Base-by-base conservation (phyloP, 495 filamentous ascomycete species). In the Daldinia decipiens region DNA sequence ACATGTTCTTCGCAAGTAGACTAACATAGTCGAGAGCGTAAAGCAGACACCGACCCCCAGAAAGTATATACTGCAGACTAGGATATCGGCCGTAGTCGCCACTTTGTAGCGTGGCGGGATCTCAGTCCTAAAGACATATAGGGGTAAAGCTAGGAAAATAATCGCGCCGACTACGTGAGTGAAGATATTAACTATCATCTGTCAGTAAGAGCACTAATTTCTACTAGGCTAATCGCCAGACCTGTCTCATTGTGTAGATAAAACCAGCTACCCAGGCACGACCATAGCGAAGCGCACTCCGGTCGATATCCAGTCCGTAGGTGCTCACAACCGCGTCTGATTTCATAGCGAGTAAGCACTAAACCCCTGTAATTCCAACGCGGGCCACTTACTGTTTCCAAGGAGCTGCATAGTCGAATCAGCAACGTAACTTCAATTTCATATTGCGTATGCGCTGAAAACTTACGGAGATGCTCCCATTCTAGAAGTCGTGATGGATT, bases 11-110 rank as follows among this genome's bases (percentile, higher is more conserved):
- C n/a, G 17, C 43, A 3, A 21, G 43, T 19, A 12, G 43, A 47
- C 43, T 1, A 47, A 47, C 43, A 47, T 47, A 9, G 82, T 79
- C 6, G 86, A 88, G 31, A 87, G 70, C 5, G 78, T 62, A 65
- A 88, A 85, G 68, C 86, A 88, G n/a, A 82, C 64, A 4, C 78
- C 80, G 7, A 86, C 85, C 4, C 85, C 85, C 5, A 82, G 55
- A 50, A 86, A 84, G 74, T 83, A 87, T 51, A 72, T 74, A 1
- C 72, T 76, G 61, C 81, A 85, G 7, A 85, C 82, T 3, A 84
- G 1, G 31, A 83, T 68, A 60, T 87, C 87, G 11, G 62, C 67
- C 4, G 56, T 47, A 4, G 66, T 78, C 2, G 80, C 79, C 3
- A 78, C 60, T 3, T 51, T 58, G 51, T 77, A 80, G 11, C 79